Evolutionary conservation across 768 basidiomycete genomes (phyloP).

Genomic region (Mycena galopus): DNA sequence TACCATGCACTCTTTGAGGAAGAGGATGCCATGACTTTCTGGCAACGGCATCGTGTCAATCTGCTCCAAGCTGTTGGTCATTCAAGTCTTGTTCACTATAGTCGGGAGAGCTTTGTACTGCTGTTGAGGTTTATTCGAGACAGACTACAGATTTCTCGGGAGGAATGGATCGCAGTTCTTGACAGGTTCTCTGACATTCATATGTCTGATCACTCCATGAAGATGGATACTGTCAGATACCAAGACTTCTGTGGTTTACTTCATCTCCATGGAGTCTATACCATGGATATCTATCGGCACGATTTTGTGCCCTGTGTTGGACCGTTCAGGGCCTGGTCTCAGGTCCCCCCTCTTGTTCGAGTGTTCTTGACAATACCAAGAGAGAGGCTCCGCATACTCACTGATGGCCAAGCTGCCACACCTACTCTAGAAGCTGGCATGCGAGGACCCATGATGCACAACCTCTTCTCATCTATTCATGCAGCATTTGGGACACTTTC

Average conservation of each 20-base stretch:
- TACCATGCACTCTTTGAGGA: too few species aligned
- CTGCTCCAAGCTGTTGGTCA: too few species aligned
- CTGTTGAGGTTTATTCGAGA: too few species aligned
- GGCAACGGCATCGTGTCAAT: too few species aligned
- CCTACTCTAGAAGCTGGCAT: conserved; percentile 29
- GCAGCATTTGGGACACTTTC: conserved; percentile 31
- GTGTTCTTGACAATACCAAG: conserved; percentile 36
- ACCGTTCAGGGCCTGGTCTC: conserved; percentile 27
- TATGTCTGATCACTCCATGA: conserved; percentile 38
- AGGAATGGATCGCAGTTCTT: too few species aligned
- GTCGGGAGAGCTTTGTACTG: too few species aligned
- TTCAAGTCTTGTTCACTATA: too few species aligned
- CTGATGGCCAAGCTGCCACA: conserved; percentile 17
- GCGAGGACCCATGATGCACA: conserved; percentile 22
- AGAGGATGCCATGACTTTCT: too few species aligned
- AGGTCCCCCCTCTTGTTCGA: too few species aligned
- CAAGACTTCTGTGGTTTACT: conserved; percentile 56
- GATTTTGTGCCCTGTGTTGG: conserved; percentile 36
- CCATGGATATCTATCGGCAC: conserved; percentile 36
- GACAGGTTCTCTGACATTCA: conserved; percentile 42
- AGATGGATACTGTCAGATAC: conserved; percentile 48
- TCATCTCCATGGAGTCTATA: conserved; percentile 48
- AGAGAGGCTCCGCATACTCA: conserved; percentile 14
- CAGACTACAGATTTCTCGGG: too few species aligned
- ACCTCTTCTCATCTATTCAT: conserved; percentile 35